These are phyloP conservation scores for Sphaerulina vaccinii DNA, from an alignment of 2,329 filamentous ascomycete species.

Conservation along the genomic window DNA sequence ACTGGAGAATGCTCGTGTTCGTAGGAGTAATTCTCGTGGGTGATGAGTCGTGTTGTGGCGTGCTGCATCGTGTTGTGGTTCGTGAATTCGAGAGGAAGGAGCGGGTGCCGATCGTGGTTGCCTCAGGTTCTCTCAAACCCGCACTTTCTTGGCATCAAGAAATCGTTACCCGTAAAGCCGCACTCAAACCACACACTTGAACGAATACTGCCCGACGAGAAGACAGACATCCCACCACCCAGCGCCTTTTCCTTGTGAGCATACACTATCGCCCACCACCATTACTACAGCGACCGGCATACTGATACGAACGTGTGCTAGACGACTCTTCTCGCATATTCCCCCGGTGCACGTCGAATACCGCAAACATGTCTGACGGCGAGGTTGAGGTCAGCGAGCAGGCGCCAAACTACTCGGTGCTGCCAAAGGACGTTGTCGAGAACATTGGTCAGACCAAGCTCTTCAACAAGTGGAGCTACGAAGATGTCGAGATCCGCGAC, in stretches of 20 bases:
- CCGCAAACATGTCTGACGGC: constrained; percentile 82
- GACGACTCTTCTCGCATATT: constrained; percentile 12
- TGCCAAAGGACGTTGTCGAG: constrained; percentile 87
- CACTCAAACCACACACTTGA: constrained; percentile 2
- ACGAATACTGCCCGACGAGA: constrained; percentile 14
- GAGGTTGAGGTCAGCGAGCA: constrained; percentile 90
- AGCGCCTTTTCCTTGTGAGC: constrained; percentile 13
- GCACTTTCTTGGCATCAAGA: neutral
- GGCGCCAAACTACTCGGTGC: constrained; percentile 71
- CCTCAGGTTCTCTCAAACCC: no score
- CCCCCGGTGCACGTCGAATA: constrained; percentile 14
- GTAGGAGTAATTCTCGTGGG: no score
- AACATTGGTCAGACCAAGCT: constrained; percentile 93
- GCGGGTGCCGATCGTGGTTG: no score
- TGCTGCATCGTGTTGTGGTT: no score
- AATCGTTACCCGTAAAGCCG: neutral
- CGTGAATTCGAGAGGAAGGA: no score
- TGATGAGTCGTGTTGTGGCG: no score
- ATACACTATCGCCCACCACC: neutral
- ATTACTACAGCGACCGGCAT: neutral
- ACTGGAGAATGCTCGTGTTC: no score
- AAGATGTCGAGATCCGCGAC: constrained; percentile 98
- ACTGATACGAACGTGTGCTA: constrained; percentile 7
- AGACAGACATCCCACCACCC: constrained; percentile 14
- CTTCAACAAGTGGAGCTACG: constrained; percentile 98